These are phyloP conservation scores for Arthroderma sp. DNA, from an alignment of 2,329 filamentous ascomycete genomes.

Conservation along the genomic window DNA sequence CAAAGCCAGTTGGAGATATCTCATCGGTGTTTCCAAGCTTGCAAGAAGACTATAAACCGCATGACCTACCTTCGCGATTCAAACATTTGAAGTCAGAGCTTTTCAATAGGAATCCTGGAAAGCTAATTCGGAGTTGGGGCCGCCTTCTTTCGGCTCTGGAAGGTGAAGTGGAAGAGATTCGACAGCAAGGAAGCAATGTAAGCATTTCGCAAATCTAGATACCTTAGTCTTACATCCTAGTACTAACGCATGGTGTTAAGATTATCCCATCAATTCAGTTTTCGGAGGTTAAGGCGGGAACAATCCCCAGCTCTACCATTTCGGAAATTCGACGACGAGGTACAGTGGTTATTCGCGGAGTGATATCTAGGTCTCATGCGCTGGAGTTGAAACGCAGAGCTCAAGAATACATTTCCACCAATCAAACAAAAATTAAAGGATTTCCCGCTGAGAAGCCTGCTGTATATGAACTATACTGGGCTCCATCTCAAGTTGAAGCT, in stretches of 20 bases:
- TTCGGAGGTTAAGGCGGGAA: slow-evolving; percentile 25
- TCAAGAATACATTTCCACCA: slow-evolving; percentile 44
- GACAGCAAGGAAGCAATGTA: slow-evolving; percentile 28
- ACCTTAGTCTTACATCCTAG: background rate
- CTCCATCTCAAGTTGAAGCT: slow-evolving; percentile 52
- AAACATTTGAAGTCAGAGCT: slow-evolving; percentile 26
- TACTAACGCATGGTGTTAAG: slow-evolving; percentile 10
- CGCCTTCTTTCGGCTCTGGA: slow-evolving; percentile 28
- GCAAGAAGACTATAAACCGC: slow-evolving; percentile 28
- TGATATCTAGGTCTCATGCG: slow-evolving; percentile 51
- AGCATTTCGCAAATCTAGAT: slow-evolving; percentile 5
- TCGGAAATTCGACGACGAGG: slow-evolving; percentile 45
- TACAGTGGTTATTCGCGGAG: slow-evolving; percentile 50
- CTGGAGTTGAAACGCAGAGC: slow-evolving; percentile 51
- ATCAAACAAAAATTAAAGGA: slow-evolving; percentile 30
- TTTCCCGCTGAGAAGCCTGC: slow-evolving; percentile 56
- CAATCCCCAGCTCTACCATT: slow-evolving; percentile 21
- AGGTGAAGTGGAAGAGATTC: slow-evolving; percentile 30
- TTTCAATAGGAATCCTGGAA: slow-evolving; percentile 28
- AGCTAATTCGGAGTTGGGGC: slow-evolving; percentile 29
- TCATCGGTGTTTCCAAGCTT: slow-evolving; percentile 37
- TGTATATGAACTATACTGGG: slow-evolving; percentile 68
- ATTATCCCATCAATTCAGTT: slow-evolving; percentile 33
- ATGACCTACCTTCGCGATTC: slow-evolving; percentile 31
- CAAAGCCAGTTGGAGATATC: slow-evolving; percentile 35